phyloP scores from a whole-genome alignment of 257 asterid genomes.

The Salvia hispanica region DNA sequence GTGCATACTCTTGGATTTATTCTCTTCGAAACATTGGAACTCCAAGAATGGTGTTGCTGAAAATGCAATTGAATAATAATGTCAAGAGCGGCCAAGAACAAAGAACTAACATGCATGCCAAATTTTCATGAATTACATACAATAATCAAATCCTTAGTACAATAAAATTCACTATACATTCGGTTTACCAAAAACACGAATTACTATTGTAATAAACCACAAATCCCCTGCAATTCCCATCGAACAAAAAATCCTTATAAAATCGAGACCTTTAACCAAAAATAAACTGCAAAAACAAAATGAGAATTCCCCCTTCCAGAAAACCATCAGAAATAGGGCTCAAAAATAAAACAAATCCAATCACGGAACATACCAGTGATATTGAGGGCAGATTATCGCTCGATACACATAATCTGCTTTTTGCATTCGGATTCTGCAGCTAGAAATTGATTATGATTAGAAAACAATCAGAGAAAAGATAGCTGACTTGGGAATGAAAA shows the following conservation, averaged over 20 bases:
- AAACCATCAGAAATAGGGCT: constrained; percentile 23
- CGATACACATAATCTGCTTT: constrained; percentile 39
- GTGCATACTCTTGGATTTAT: constrained; percentile 44
- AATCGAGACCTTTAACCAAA: neutral
- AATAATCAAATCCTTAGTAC: constrained; percentile 17
- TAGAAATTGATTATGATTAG: constrained; percentile 22
- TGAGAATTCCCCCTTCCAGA: constrained; percentile 17
- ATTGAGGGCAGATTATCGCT: constrained; percentile 47
- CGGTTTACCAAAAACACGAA: constrained; percentile 5
- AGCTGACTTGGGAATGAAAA: neutral
- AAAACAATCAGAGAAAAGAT: neutral
- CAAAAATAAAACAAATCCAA: constrained; percentile 20
- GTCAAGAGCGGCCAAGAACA: constrained; percentile 26
- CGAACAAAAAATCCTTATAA: neutral
- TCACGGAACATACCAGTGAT: constrained; percentile 48
- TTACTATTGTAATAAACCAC: constrained; percentile 7
- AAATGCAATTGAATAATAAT: constrained; percentile 33
- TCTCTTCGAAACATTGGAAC: constrained; percentile 50
- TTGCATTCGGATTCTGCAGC: constrained; percentile 51
- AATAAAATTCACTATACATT: neutral
- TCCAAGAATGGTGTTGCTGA: constrained; percentile 67
- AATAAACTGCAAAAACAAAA: constrained; percentile 21
- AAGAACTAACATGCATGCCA: neutral
- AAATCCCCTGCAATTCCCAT: neutral
- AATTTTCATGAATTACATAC: constrained; percentile 7